These are phyloP conservation scores for Ailanthus altissimus DNA, from an alignment of 345 rosid species.

Conservation along the genomic window DNA sequence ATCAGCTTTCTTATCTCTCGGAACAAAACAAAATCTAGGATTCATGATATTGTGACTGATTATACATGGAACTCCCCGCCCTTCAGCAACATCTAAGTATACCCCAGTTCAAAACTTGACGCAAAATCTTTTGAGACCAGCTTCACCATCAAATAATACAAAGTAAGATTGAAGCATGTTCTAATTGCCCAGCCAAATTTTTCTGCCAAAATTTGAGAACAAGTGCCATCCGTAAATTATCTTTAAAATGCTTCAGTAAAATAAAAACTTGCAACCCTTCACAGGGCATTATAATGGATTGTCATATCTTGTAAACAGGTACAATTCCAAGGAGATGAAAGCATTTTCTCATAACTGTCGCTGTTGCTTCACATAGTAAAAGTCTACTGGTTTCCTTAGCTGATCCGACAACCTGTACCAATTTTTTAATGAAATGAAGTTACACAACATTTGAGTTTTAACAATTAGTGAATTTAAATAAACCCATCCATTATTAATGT, in stretches of 20 bases:
- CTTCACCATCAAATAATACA: too few species aligned
- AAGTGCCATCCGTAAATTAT: neutral
- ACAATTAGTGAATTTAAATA: too few species aligned
- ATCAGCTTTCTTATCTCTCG: too few species aligned
- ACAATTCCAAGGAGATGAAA: slow-evolving; percentile 80
- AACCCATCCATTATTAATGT: too few species aligned
- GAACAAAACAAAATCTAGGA: too few species aligned
- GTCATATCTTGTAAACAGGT: slow-evolving; percentile 84
- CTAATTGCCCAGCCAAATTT: too few species aligned
- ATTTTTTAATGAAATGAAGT: slow-evolving; percentile 12
- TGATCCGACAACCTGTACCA: slow-evolving; percentile 76
- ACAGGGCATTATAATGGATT: slow-evolving; percentile 6
- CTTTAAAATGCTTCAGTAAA: neutral
- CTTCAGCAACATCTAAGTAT: too few species aligned
- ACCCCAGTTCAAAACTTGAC: too few species aligned
- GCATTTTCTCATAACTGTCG: slow-evolving; percentile 87
- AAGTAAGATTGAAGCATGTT: too few species aligned
- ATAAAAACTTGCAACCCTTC: neutral
- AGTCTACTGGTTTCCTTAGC: slow-evolving; percentile 81
- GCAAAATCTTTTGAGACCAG: too few species aligned
- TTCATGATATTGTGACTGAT: too few species aligned
- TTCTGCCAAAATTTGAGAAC: slow-evolving; percentile 2
- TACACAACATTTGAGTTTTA: slow-evolving; percentile 3
- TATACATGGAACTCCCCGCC: too few species aligned
- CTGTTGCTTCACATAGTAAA: slow-evolving; percentile 87